A percentile compares a stretch with the other conserved stretches of the same genome.
Conservation (phyloP, 202 grass and related monocot species). For the Dendrocalamus latiflorus region DNA sequence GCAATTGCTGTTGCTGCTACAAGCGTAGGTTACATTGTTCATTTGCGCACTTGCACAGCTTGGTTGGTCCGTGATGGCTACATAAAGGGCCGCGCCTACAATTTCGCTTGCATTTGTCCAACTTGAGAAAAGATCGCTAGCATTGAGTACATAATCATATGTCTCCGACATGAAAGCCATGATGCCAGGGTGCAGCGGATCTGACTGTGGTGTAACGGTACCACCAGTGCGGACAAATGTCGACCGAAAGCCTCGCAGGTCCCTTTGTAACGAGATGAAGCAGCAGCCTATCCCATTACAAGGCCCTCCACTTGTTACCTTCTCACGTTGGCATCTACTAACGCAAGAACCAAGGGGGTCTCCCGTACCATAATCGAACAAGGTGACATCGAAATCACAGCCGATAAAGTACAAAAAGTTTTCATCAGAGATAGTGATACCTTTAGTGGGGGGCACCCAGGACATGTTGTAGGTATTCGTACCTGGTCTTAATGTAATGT, state of each 20-base stretch:
- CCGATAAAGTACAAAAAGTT: not conserved
- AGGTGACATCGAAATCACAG: not conserved
- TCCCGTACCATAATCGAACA: not conserved
- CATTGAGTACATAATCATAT: accelerated
- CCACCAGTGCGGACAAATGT: not conserved
- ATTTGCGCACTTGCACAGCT: not conserved
- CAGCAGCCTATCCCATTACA: not conserved
- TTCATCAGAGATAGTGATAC: accelerated
- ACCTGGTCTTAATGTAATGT: not conserved
- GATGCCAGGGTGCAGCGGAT: not conserved
- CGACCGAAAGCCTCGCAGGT: not conserved
- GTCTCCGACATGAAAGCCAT: not conserved
- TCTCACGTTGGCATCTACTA: not conserved
- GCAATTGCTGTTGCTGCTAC: not conserved
- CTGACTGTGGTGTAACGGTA: not conserved
- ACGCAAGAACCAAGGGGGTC: not conserved
- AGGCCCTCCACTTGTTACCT: not conserved
- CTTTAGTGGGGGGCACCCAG: not conserved
- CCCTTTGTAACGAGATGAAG: not conserved
- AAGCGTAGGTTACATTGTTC: not conserved
- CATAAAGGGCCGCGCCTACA: accelerated
- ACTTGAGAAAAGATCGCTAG: not conserved
- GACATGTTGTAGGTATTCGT: not conserved
- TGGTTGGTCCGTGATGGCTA: not conserved
- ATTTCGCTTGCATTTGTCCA: not conserved